phyloP scores from a whole-genome alignment of 345 rosid species.

The Eucalyptus erythrocorys region DNA sequence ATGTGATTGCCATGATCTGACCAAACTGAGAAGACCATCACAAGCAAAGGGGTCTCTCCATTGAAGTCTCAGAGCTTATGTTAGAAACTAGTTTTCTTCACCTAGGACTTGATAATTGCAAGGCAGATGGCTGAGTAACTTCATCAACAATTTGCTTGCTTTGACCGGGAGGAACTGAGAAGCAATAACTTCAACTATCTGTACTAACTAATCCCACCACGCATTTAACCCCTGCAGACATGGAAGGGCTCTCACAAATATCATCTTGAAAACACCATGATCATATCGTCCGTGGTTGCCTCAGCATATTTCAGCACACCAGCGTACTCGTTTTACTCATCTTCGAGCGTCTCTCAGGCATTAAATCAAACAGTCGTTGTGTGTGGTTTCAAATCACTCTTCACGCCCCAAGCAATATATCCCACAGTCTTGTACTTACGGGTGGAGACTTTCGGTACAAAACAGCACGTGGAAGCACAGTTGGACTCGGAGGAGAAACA shows the following conservation, averaged over 20 bases:
- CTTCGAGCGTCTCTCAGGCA: neutral
- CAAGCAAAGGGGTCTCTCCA: neutral
- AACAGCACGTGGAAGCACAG: neutral
- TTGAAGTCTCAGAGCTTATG: neutral
- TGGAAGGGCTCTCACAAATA: neutral
- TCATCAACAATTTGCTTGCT: neutral
- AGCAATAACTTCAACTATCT: neutral
- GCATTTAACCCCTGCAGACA: neutral
- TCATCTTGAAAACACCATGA: neutral
- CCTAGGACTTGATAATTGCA: neutral
- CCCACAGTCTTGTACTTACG: neutral
- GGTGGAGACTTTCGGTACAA: neutral
- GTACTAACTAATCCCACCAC: neutral
- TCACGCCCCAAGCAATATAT: neutral
- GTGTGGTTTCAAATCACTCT: neutral
- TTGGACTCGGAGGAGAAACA: neutral
- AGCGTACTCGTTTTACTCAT: neutral
- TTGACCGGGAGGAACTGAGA: neutral
- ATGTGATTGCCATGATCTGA: neutral
- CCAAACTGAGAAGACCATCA: neutral
- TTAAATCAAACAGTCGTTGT: neutral
- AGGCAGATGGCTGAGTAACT: neutral
- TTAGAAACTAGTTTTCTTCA: neutral
- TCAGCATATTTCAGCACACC: neutral
- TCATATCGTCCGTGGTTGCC: neutral